A percentile compares a stretch with the other conserved stretches of the same genome.
phyloP scores from a whole-genome alignment of 495 filamentous ascomycete species.

The Trichoderma virens region DNA sequence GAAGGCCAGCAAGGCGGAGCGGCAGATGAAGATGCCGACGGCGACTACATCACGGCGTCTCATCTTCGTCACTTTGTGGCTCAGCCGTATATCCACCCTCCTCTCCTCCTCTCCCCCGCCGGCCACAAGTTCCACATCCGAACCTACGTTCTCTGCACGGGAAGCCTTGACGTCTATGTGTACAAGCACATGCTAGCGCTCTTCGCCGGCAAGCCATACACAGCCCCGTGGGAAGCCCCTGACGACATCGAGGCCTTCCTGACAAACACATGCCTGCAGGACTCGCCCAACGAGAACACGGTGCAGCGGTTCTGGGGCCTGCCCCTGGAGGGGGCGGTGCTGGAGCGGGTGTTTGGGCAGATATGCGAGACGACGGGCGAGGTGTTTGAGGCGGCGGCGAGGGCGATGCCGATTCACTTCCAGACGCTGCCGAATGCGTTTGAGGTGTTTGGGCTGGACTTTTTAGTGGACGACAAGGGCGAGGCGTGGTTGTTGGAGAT shows the following conservation, averaged over 20 bases:
- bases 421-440: constrained; percentile 81
- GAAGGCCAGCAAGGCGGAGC: constrained; percentile 15
- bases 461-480: constrained; percentile 62
- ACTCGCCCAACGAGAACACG: constrained; percentile 23
- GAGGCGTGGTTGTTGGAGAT: constrained; percentile 74
- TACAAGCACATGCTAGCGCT: constrained; percentile 87
- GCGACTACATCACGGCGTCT: constrained; percentile 65
- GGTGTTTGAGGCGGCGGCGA: constrained; percentile 75
- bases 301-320: constrained; percentile 69
- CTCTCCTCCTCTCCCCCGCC: constrained; percentile 60
- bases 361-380: constrained; percentile 66
- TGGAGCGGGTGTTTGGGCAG: constrained; percentile 58
- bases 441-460: constrained; percentile 89
- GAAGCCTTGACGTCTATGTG: constrained; percentile 73
- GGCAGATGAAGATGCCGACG: constrained; percentile 12
- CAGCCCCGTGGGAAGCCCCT: constrained; percentile 25
- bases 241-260: constrained; percentile 53
- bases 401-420: constrained; percentile 81
- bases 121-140: constrained; percentile 89
- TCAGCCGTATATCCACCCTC: constrained; percentile 91
- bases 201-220: constrained; percentile 69
- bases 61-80: constrained; percentile 94
- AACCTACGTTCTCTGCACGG: constrained; percentile 76
- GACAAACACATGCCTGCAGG: constrained; percentile 94
- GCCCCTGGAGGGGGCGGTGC: constrained; percentile 25